Percentiles rank a stretch among this genome's conserved stretches.
phyloP scores from a whole-genome alignment of 2,329 filamentous ascomycete genomes.

The Fusarium musae region DNA sequence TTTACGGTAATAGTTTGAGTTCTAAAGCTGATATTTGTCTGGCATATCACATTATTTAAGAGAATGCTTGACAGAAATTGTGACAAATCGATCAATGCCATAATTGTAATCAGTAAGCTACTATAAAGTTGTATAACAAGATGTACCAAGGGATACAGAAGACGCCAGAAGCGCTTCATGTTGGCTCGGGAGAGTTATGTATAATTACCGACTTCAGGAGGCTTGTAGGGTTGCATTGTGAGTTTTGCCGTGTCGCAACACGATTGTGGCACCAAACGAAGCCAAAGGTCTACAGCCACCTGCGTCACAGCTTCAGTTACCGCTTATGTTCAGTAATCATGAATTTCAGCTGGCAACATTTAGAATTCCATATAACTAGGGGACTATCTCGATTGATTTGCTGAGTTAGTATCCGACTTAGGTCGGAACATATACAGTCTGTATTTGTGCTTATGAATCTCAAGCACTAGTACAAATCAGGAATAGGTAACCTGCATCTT shows the following conservation, averaged over 20 bases:
- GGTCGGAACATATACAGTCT: not conserved
- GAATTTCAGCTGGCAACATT: fast-evolving
- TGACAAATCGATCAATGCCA: not conserved
- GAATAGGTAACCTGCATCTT: fast-evolving
- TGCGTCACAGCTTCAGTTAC: not conserved
- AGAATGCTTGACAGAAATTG: fast-evolving
- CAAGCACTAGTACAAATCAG: too few relatives aligned
- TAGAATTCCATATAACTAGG: fast-evolving
- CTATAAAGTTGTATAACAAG: fast-evolving
- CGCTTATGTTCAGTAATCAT: not conserved
- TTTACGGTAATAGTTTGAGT: not conserved
- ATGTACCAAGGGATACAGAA: fast-evolving
- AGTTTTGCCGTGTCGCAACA: not conserved
- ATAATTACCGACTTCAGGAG: not conserved
- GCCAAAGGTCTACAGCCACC: not conserved
- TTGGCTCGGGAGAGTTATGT: not conserved
- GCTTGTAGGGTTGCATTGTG: not conserved
- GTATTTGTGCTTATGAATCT: not conserved
- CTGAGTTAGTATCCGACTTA: not conserved
- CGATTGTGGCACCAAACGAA: not conserved
- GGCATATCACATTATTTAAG: fast-evolving
- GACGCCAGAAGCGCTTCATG: fast-evolving
- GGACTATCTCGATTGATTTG: fast-evolving
- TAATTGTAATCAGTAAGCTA: fast-evolving
- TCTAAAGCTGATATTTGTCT: fast-evolving